A percentile compares a stretch with the other conserved stretches of the same genome.
Conservation (phyloP, 2,329 filamentous ascomycete genomes). For the Bimuria novae-zelandiae region DNA sequence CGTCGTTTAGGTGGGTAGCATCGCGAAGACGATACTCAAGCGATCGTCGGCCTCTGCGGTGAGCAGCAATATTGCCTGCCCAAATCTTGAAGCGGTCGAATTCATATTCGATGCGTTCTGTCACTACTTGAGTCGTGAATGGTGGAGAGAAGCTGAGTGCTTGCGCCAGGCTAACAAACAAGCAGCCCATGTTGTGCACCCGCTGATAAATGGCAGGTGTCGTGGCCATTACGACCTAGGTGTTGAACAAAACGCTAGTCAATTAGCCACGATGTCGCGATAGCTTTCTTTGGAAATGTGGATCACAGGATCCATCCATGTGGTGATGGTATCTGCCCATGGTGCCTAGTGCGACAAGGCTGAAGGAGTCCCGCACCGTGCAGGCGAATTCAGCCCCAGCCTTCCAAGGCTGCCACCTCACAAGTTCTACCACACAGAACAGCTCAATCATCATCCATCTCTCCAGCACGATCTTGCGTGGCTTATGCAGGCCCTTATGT, state of each 20-base stretch:
- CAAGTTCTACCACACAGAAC: no score
- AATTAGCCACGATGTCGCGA: not conserved
- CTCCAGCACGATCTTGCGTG: no score
- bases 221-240: not conserved
- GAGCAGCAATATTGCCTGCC: slow-evolving; percentile 43
- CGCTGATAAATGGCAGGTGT: slow-evolving; percentile 1
- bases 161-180: slow-evolving; percentile 18
- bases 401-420: not conserved
- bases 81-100: slow-evolving; percentile 40
- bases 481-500: no score
- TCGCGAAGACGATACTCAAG: slow-evolving; percentile 42
- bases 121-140: slow-evolving; percentile 17
- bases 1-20: slow-evolving; percentile 29
- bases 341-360: no score
- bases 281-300: no score
- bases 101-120: slow-evolving; percentile 24
- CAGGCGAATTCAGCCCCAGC: not conserved
- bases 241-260: no score
- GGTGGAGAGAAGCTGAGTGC: slow-evolving; percentile 11
- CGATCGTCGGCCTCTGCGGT: slow-evolving; percentile 35
- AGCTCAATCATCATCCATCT: no score
- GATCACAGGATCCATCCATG: no score
- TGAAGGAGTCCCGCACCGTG: not conserved
- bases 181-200: slow-evolving; percentile 10
- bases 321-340: no score